A percentile compares a stretch with the other conserved stretches of the same genome.
Evolutionary conservation across 441 rosid species (phyloP).

Genomic region (Gossypium gossypioides): DNA sequence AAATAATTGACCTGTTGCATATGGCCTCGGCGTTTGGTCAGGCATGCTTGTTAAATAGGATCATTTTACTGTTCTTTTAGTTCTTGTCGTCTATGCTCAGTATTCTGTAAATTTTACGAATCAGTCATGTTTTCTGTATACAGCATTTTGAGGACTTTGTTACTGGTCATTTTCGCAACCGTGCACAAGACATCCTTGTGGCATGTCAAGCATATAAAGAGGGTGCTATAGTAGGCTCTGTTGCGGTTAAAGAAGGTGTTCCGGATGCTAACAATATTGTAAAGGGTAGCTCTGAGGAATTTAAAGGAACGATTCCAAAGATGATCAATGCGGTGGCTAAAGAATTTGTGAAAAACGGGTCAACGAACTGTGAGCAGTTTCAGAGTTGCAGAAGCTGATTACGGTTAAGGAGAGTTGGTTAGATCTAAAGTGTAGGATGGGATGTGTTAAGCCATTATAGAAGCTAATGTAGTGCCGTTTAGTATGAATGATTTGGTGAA

Average conservation of each 20-base stretch:
- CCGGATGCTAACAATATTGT: slow-evolving; percentile 14
- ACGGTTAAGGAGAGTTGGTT: not conserved
- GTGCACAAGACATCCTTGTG: slow-evolving; percentile 32
- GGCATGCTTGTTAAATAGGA: not conserved
- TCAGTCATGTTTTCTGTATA: slow-evolving; percentile 17
- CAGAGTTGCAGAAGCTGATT: not conserved
- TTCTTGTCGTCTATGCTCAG: not conserved
- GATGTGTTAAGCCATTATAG: not conserved
- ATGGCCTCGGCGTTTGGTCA: not conserved
- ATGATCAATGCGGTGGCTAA: slow-evolving; percentile 22
- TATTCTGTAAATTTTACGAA: not conserved
- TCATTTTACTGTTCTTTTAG: not conserved
- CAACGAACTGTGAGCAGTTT: slow-evolving; percentile 32
- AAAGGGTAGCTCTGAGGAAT: slow-evolving; percentile 14
- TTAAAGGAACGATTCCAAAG: slow-evolving; percentile 20
- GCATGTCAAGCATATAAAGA: slow-evolving; percentile 40
- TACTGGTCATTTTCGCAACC: slow-evolving; percentile 31
- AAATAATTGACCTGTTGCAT: not conserved
- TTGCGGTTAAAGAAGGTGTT: slow-evolving; percentile 24
- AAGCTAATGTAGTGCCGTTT: slow-evolving; percentile 5
- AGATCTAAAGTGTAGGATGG: not conserved
- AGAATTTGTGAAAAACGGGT: slow-evolving; percentile 31
- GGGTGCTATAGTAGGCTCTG: slow-evolving; percentile 37
- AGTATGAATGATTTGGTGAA: not conserved
- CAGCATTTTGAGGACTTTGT: slow-evolving; percentile 51